These are phyloP conservation scores for Cyclostephanos invisitatus DNA, from an alignment of 108 stramenopile genomes.

Conservation along the genomic window DNA sequence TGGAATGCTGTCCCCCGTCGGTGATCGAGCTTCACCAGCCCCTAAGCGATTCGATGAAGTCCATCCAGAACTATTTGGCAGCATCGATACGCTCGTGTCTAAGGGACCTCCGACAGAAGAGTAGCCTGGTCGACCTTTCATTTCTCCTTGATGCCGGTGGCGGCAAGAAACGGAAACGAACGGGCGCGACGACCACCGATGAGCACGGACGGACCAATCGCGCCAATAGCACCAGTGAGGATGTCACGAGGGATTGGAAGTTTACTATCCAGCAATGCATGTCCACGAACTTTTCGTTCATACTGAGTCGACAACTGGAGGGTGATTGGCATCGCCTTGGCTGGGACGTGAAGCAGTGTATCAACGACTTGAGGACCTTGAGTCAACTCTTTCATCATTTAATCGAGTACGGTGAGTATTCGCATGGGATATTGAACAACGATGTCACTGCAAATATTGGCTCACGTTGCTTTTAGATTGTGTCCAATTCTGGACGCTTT, in stretches of 20 bases:
- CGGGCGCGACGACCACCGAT: constrained; percentile 2
- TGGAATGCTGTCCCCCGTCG: constrained; percentile 74
- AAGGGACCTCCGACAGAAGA: constrained; percentile 75
- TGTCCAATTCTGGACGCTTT: constrained; percentile 83
- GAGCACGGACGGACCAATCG: not conserved
- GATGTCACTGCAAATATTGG: not conserved
- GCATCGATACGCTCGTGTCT: constrained; percentile 88
- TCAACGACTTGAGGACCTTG: constrained; percentile 84
- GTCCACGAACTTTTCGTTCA: constrained; percentile 82
- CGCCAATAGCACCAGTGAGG: not conserved
- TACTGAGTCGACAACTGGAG: constrained; percentile 88
- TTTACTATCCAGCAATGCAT: constrained; percentile 91
- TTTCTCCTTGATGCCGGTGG: constrained; percentile 31
- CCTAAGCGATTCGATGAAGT: constrained; percentile 83
- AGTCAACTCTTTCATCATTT: constrained; percentile 90
- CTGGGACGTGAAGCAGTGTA: constrained; percentile 85
- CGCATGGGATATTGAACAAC: not conserved
- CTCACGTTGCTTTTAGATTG: constrained; percentile 63
- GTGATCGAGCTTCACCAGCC: constrained; percentile 89
- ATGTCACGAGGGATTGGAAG: constrained; percentile 39
- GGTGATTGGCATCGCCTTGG: constrained; percentile 94
- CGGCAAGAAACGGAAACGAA: constrained; percentile 12
- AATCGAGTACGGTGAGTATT: constrained; percentile 64
- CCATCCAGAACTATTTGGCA: constrained; percentile 87
- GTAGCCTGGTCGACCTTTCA: constrained; percentile 69